phyloP scores from a whole-genome alignment of 768 basidiomycete species.

The Mycena crocata region DNA sequence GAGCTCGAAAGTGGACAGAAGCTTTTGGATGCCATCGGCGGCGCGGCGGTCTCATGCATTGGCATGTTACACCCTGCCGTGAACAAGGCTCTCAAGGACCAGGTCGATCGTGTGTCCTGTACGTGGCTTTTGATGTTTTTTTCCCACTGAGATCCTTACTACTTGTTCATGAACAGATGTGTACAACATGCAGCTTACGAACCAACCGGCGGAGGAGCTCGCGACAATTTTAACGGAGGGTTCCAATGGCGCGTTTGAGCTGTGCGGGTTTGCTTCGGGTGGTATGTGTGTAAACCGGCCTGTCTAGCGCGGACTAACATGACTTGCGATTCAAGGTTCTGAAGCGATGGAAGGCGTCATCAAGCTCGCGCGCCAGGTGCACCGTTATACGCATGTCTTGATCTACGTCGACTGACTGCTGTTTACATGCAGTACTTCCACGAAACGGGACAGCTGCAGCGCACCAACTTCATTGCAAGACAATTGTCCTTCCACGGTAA shows the following conservation, averaged over 20 bases:
- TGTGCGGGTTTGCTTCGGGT: constrained; percentile 79
- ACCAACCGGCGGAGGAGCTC: constrained; percentile 83
- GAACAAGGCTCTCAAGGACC: constrained; percentile 79
- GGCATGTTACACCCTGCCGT: constrained; percentile 82
- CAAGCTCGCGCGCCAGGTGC: constrained; percentile 83
- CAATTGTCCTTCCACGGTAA: constrained; percentile 89
- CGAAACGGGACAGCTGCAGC: constrained; percentile 75
- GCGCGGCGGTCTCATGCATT: constrained; percentile 85
- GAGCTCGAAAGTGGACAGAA: constrained; percentile 75
- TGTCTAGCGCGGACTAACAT: not conserved
- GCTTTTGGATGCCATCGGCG: constrained; percentile 85
- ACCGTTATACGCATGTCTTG: constrained; percentile 16
- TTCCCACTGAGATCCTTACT: not conserved
- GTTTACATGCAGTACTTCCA: constrained; percentile 66
- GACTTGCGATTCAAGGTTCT: constrained; percentile 62
- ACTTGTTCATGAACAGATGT: constrained; percentile 66
- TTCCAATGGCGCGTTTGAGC: constrained; percentile 80
- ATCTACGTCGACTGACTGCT: not conserved
- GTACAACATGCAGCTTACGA: constrained; percentile 88
- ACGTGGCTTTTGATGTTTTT: constrained; percentile 38
- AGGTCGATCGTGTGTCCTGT: constrained; percentile 84
- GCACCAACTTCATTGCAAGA: constrained; percentile 84
- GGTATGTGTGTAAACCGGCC: constrained; percentile 54
- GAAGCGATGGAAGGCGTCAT: constrained; percentile 92
- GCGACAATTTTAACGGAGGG: constrained; percentile 73